These are phyloP conservation scores for Cyberlindnera xishuangbannaensis DNA, from an alignment of 805 yeast genomes.

Conservation along the genomic window DNA sequence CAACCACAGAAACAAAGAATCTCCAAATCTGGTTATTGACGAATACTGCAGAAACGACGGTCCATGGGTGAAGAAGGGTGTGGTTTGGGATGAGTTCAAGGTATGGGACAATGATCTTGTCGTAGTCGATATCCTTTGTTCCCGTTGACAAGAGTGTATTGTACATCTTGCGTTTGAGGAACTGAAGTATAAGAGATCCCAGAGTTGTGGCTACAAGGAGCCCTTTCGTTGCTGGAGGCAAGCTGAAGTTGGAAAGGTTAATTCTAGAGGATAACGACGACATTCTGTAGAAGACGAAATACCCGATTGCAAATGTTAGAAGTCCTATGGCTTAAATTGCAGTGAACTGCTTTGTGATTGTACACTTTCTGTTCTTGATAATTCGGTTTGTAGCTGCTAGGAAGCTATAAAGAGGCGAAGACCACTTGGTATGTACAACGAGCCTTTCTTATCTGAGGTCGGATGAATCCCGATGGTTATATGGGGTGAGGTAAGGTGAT, in stretches of 20 bases:
- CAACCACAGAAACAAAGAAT: slow-evolving; percentile 40
- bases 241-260: slow-evolving; percentile 19
- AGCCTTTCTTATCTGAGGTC: too few relatives aligned
- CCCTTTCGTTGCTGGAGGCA: slow-evolving; percentile 45
- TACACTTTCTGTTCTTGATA: background rate
- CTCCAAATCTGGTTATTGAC: slow-evolving; percentile 49
- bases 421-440: too few relatives aligned
- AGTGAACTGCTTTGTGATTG: too few relatives aligned
- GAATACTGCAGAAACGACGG: slow-evolving; percentile 55
- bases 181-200: slow-evolving; percentile 37
- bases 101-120: slow-evolving; percentile 45
- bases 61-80: slow-evolving; percentile 57
- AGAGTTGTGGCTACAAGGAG: slow-evolving; percentile 34
- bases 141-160: slow-evolving; percentile 18
- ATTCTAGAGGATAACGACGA: slow-evolving; percentile 16
- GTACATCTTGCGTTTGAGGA: slow-evolving; percentile 35
- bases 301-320: slow-evolving; percentile 17
- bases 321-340: slow-evolving; percentile 20
- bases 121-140: slow-evolving; percentile 27
- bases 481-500: too few relatives aligned
- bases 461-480: too few relatives aligned
- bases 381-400: background rate
- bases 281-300: slow-evolving; percentile 22
- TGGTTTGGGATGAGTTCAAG: slow-evolving; percentile 60
- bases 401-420: too few relatives aligned